These are phyloP conservation scores for Anthostomella pinea DNA, from an alignment of 2,329 filamentous ascomycete genomes.

Conservation along the genomic window DNA sequence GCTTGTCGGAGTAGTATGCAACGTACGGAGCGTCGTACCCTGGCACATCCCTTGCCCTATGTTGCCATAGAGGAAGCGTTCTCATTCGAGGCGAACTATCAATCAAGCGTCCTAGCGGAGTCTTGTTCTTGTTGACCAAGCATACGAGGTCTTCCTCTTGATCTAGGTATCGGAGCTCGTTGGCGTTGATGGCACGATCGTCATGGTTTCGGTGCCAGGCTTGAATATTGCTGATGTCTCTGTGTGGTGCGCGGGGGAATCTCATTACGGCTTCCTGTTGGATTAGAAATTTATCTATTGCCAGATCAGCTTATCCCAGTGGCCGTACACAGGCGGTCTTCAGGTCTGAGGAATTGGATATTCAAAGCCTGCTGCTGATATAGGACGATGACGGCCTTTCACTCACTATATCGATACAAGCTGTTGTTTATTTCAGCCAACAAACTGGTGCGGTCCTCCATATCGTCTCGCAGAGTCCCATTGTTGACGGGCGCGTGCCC, in stretches of 20 bases:
- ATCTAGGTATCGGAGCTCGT: constrained; percentile 16
- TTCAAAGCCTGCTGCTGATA: too few relatives aligned
- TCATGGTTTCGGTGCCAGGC: constrained; percentile 23
- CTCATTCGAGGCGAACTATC: too few relatives aligned
- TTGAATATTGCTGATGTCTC: constrained; percentile 24
- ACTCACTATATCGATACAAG: constrained; percentile 26
- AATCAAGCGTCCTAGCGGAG: too few relatives aligned
- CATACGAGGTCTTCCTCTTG: constrained; percentile 26
- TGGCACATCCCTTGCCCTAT: too few relatives aligned
- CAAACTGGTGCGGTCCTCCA: constrained; percentile 17
- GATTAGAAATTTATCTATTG: constrained; percentile 25
- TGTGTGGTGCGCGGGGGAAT: constrained; percentile 11
- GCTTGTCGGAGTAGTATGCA: too few relatives aligned
- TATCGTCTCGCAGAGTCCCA: constrained; percentile 26
- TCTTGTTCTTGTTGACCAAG: too few relatives aligned
- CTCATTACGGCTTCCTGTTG: constrained; percentile 21
- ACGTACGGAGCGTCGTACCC: too few relatives aligned
- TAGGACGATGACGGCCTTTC: too few relatives aligned
- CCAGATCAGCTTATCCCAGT: not conserved
- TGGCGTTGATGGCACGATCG: constrained; percentile 5
- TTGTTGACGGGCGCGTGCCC: constrained; percentile 23
- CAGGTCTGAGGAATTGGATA: too few relatives aligned
- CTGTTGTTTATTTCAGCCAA: constrained; percentile 14
- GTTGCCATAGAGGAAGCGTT: too few relatives aligned
- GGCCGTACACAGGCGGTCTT: too few relatives aligned